Conservation (phyloP, 192 early-diverging fungal species). For the Backusella tuberculispora region DNA sequence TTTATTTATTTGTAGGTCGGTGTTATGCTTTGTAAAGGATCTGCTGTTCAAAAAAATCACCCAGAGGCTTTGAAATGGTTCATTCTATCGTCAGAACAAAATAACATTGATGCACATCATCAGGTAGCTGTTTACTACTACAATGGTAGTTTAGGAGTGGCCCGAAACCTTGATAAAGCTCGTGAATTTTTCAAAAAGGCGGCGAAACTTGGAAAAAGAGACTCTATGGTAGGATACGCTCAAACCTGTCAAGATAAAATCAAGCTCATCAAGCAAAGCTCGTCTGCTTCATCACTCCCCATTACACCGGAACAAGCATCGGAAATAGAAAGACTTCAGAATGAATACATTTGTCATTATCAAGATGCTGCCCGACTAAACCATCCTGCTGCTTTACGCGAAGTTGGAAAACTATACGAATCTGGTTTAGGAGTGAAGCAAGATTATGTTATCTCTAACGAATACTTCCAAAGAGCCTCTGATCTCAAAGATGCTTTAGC, state of each 20-base stretch:
- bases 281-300: not conserved
- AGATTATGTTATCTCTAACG: conserved; percentile 30
- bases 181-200: conserved; percentile 41
- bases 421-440: conserved; percentile 40
- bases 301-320: conserved; percentile 22
- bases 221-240: conserved; percentile 31
- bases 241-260: conserved; percentile 20
- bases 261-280: conserved; percentile 15
- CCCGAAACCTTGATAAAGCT: conserved; percentile 37
- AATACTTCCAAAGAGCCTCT: conserved; percentile 45
- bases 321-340: not conserved
- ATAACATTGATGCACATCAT: conserved; percentile 35
- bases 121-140: conserved; percentile 39
- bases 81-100: conserved; percentile 31
- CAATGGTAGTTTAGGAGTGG: conserved; percentile 35
- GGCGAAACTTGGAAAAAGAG: conserved; percentile 27
- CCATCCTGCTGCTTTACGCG: conserved; percentile 35
- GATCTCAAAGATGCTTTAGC: conserved; percentile 40
- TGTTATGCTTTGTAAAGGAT: conserved; percentile 45
- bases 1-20: conserved; percentile 31
- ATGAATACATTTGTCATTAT: conserved; percentile 31
- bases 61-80: conserved; percentile 48
- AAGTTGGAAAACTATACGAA: conserved; percentile 44
- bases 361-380: conserved; percentile 41
- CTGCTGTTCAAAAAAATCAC: conserved; percentile 35